phyloP scores from a whole-genome alignment of 2,329 filamentous ascomycete species.

The Calycina herbarum region DNA sequence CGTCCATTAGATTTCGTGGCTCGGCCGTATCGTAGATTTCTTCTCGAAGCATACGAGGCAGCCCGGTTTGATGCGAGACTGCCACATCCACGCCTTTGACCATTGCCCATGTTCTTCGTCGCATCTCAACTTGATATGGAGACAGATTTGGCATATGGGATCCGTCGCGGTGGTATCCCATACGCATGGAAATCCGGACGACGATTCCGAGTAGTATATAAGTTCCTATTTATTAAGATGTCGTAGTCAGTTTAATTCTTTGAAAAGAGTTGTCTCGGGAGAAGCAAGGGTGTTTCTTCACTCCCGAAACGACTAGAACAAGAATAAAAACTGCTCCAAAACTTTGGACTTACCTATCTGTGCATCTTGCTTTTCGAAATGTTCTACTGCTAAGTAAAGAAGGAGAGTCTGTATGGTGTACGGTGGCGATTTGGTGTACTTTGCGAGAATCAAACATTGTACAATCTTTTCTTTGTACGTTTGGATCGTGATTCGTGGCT shows the following conservation, averaged over 20 bases:
- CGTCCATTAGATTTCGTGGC: conserved; percentile 62
- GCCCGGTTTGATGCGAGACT: conserved; percentile 64
- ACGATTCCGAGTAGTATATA: conserved; percentile 52
- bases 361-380: conserved; percentile 49
- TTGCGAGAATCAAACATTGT: conserved; percentile 50
- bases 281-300: not conserved
- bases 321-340: not conserved
- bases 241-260: not conserved
- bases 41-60: conserved; percentile 64
- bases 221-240: conserved; percentile 39
- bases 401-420: conserved; percentile 51
- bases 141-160: conserved; percentile 46
- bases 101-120: conserved; percentile 56
- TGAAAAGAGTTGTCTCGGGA: no score
- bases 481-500: conserved; percentile 43
- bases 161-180: conserved; percentile 57
- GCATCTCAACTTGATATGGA: conserved; percentile 59
- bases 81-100: conserved; percentile 59
- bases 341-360: conserved; percentile 42
- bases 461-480: conserved; percentile 50
- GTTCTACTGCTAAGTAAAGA: conserved; percentile 52
- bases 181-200: conserved; percentile 55
- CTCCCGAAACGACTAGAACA: not conserved
- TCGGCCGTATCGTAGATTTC: conserved; percentile 61
- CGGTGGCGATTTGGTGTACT: conserved; percentile 49